These are phyloP conservation scores for Mycena venus DNA, from an alignment of 768 basidiomycete species.

Conservation along the genomic window DNA sequence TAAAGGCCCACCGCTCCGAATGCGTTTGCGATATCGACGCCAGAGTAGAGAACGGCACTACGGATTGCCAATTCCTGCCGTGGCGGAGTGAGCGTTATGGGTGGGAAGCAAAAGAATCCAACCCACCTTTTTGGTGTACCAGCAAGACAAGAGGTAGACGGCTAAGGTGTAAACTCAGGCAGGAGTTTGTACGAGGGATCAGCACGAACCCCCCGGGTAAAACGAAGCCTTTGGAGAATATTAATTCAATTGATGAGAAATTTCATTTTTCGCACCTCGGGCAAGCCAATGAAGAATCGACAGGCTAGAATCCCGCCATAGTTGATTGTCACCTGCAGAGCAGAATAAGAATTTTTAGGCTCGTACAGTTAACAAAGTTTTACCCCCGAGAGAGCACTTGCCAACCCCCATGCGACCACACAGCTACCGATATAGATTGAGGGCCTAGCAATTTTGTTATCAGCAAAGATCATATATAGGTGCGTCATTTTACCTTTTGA, in stretches of 20 bases:
- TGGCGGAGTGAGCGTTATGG: background rate
- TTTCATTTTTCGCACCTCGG: constrained; percentile 55
- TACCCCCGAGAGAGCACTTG: constrained; percentile 58
- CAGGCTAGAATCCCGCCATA: constrained; percentile 68
- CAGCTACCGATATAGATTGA: constrained; percentile 60
- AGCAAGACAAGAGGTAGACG: constrained; percentile 61
- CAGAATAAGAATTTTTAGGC: background rate
- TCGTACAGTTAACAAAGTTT: too few species aligned
- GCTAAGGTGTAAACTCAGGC: constrained; percentile 26
- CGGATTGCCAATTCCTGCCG: constrained; percentile 76
- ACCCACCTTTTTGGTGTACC: constrained; percentile 69
- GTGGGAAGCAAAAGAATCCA: too few species aligned
- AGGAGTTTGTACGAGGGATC: background rate
- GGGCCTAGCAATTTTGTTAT: constrained; percentile 42
- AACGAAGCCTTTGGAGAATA: constrained; percentile 62
- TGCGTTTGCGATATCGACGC: constrained; percentile 74
- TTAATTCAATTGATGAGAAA: background rate
- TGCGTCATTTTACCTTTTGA: background rate
- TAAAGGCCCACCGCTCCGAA: constrained; percentile 67
- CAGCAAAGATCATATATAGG: background rate
- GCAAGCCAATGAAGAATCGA: constrained; percentile 73
- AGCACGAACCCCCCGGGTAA: constrained; percentile 61
- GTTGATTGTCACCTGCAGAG: constrained; percentile 38
- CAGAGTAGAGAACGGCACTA: constrained; percentile 70
- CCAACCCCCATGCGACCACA: constrained; percentile 59